phyloP scores from a whole-genome alignment of 495 filamentous ascomycete genomes.

The Talaromyces ruber region DNA sequence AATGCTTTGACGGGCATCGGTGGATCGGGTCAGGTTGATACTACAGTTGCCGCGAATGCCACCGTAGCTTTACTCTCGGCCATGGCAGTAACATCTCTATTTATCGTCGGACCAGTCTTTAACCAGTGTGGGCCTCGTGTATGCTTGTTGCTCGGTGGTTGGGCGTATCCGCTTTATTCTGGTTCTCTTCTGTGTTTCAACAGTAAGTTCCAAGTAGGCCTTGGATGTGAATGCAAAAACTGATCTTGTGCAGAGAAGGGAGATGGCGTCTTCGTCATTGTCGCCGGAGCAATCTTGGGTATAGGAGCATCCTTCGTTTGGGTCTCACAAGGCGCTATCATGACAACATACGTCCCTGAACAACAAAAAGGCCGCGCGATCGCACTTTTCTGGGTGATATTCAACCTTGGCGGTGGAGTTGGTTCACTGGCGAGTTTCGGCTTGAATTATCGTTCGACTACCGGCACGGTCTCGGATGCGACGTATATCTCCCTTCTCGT shows the following conservation, averaged over 20 bases:
- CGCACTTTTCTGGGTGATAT: slow-evolving; percentile 45
- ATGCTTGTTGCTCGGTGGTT: slow-evolving; percentile 32
- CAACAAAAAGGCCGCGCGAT: slow-evolving; percentile 42
- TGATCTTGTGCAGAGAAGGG: slow-evolving; percentile 46
- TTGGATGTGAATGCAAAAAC: neutral
- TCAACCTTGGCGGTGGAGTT: slow-evolving; percentile 43
- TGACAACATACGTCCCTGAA: slow-evolving; percentile 45
- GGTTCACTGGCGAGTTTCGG: slow-evolving; percentile 41
- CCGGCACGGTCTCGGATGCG: slow-evolving; percentile 32
- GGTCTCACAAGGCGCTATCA: slow-evolving; percentile 48
- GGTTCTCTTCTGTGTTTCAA: slow-evolving; percentile 33
- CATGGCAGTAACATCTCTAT: slow-evolving; percentile 30
- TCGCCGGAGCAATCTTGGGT: slow-evolving; percentile 43
- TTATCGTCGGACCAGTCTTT: slow-evolving; percentile 34
- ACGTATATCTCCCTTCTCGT: slow-evolving; percentile 43
- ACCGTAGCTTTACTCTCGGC: slow-evolving; percentile 31
- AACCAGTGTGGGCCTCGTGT: slow-evolving; percentile 28
- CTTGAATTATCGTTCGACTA: slow-evolving; percentile 33
- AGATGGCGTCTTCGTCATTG: slow-evolving; percentile 71
- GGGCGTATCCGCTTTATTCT: slow-evolving; percentile 34
- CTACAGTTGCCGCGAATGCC: slow-evolving; percentile 32
- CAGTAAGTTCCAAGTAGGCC: slow-evolving; percentile 12
- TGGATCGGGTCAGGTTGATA: slow-evolving; percentile 41
- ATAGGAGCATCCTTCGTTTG: slow-evolving; percentile 42
- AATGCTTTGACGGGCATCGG: slow-evolving; percentile 57